phyloP scores from a whole-genome alignment of 495 filamentous ascomycete genomes.

The Elaphomyces granulatus region DNA sequence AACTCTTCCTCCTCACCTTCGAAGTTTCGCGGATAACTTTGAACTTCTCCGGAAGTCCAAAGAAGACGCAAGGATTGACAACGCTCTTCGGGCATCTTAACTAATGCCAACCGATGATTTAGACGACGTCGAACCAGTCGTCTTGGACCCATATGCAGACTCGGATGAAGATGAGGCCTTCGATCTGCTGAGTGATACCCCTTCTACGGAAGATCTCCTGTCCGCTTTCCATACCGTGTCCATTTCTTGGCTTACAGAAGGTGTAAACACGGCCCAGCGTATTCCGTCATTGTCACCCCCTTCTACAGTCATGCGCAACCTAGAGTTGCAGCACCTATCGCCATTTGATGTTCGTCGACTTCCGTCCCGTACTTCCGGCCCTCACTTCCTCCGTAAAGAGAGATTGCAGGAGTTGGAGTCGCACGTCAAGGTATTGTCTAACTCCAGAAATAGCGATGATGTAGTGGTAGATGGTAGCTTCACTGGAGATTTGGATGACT shows the following conservation, averaged over 20 bases:
- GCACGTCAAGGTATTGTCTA: no score
- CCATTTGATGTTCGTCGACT: no score
- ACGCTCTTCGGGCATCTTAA: neutral
- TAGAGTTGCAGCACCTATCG: no score
- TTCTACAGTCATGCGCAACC: neutral
- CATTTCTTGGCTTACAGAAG: neutral
- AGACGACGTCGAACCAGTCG: neutral
- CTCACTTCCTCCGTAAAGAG: no score
- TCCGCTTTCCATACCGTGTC: neutral
- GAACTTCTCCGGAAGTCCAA: neutral
- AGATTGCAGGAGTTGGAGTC: no score
- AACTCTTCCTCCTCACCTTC: neutral
- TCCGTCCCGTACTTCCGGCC: no score
- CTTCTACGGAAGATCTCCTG: neutral
- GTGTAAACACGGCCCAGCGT: neutral
- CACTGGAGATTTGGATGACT: no score
- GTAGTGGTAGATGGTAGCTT: no score
- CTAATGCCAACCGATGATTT: neutral
- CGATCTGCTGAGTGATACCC: neutral
- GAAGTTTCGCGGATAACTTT: neutral
- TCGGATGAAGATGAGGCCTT: neutral
- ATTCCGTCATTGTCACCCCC: neutral
- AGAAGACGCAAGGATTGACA: neutral
- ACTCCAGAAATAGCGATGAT: no score
- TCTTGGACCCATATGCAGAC: neutral